Evolutionary conservation across 805 yeast genomes (phyloP), one percentile per base, ranked within the genome.

Genomic region (Saturnispora sekii): DNA sequence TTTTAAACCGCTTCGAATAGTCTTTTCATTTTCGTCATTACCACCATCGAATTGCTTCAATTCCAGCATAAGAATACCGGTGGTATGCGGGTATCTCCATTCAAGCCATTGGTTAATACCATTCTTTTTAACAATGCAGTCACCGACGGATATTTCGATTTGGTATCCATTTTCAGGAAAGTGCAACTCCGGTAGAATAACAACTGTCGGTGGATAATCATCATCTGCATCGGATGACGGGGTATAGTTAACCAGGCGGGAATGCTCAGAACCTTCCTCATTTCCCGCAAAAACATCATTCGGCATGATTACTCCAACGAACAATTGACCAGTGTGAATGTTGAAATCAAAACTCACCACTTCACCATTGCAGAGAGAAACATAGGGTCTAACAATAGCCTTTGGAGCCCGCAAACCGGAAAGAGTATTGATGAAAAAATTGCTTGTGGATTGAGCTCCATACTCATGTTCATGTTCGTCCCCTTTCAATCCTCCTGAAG

Each of bases 331-430:
- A 4, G 63, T 58, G 36, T 63, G 62, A 41, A 84, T 52, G 48
- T 84, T 79, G 59, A 88, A 88, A 41, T 71, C 77, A 12, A 80
- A 74, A 15, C 64, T 60, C 5, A 57, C 57, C 11, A 83, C 70
- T 1, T 54, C 53, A 2, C 97, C 97, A 31, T 69, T 69, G 0
- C 81, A 69, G 3, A 80, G 74, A 1, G 79, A 59, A 1, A 88
- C 81, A 51, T 72, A 82, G 2, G 97, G 97, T 39, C 98, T 70
- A 26, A 85, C 64, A 1, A 84, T 74, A 0, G 96, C 87, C 41
- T 73, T 75, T 1, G 75, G 70, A 0, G 93, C 95, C 34, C 97
- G 68, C 1, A 82, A 72, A 1, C 96, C 96, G 17, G 51, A 51
- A 18, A 53, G 16, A 16, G 42, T 32, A 54, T 40, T 26, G 7